phyloP scores from a whole-genome alignment of 345 rosid species.

The Brassica juncea region DNA sequence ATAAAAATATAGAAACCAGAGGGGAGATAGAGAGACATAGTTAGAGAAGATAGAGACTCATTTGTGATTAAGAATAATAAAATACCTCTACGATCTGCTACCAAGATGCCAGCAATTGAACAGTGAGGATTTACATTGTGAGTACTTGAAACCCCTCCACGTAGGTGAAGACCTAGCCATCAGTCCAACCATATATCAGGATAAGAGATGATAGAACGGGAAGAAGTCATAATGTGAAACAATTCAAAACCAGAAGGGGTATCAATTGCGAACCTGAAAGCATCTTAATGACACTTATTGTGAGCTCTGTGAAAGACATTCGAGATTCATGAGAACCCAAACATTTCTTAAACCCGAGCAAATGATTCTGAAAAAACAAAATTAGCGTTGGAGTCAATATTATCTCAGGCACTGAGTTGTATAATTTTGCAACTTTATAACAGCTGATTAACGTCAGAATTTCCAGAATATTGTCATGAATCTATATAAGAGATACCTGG shows the following conservation, averaged over 20 bases:
- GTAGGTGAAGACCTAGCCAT: slow-evolving; percentile 60
- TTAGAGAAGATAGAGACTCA: slow-evolving; percentile 20
- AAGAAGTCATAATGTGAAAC: slow-evolving; percentile 16
- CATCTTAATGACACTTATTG: slow-evolving; percentile 67
- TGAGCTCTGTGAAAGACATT: slow-evolving; percentile 63
- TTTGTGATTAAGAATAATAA: slow-evolving; percentile 25
- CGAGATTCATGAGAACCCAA: slow-evolving; percentile 46
- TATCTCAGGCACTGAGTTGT: neutral
- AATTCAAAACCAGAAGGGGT: slow-evolving; percentile 3
- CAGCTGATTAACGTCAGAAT: slow-evolving; percentile 15
- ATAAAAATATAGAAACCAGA: slow-evolving; percentile 11
- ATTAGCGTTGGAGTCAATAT: slow-evolving; percentile 9
- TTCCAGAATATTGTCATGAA: slow-evolving; percentile 14
- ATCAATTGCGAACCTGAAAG: slow-evolving; percentile 66
- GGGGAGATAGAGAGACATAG: neutral
- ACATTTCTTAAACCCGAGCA: slow-evolving; percentile 71
- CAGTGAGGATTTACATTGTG: slow-evolving; percentile 39
- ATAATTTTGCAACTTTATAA: slow-evolving; percentile 16
- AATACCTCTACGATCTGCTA: slow-evolving; percentile 56
- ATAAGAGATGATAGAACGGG: slow-evolving; percentile 21
- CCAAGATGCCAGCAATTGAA: slow-evolving; percentile 44
- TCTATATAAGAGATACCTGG: slow-evolving; percentile 59
- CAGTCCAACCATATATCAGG: slow-evolving; percentile 37
- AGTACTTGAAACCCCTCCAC: slow-evolving; percentile 34
- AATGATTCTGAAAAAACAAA: slow-evolving; percentile 60